Evolutionary conservation across 2,329 filamentous ascomycete genomes (phyloP), one percentile per base, ranked within the genome.

Genomic region (Fusarium robinianum): DNA sequence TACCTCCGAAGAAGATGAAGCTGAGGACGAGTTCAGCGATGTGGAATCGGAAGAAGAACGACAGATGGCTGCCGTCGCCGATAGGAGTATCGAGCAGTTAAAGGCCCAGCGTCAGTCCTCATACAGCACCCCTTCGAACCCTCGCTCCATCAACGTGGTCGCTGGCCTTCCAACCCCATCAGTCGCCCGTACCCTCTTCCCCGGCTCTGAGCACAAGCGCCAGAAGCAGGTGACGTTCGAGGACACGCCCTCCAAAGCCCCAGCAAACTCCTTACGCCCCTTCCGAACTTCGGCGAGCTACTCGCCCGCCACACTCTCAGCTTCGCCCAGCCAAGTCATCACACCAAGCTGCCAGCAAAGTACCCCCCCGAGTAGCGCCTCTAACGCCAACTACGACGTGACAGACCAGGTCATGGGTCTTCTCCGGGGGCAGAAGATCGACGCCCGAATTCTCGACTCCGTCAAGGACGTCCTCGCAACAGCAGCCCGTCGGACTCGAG

Each of bases 401-500:
- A 72, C 71, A 2, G 60, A 67, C 4, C 71, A 80, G 34, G 69
- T 84, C 26, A 70, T 83, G 65, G 53, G 58, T 2, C 58, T 84
- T 5, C 71, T 85, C 2, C 64, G 65, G 10, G 67, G 64, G 27
- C 68, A 75, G 41, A 58, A 66, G 7, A 51, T 83, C 11, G 66
- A 70, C 15, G 58, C 64, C 2, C 46, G 58, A 0, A 67, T 71
- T 1, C 64, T 71, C 5, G 45, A 54, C 2, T 65, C 61, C 15
- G 63, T 85, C 2, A 63, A 65, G 1, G 46, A 53, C 16, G 55
- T 79, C 6, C 69, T 88, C 21, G 72, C 75, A 23, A 77, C 69
- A 30, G 75, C 87, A 52, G 77, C 80, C 11, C 67, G 83, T 37
- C 76, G 74, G 37, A 74, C 76, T 0, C 79, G 78, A 57, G 87